Percentiles rank a stretch among this genome's conserved stretches.
These are phyloP conservation scores for Lepraria neglecta DNA, from an alignment of 495 filamentous ascomycete species.

Conservation along the genomic window DNA sequence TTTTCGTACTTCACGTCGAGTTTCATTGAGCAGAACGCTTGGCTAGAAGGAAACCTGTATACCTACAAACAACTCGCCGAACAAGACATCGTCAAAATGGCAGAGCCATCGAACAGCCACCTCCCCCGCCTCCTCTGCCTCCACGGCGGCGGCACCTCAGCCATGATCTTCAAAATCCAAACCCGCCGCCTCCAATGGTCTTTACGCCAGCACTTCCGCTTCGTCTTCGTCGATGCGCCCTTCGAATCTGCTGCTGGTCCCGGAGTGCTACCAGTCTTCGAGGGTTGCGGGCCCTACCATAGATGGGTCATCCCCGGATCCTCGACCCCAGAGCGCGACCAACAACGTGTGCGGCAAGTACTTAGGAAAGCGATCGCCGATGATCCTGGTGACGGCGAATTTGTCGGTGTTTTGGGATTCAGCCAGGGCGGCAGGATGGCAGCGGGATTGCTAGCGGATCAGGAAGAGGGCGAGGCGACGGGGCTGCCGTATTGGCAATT, in stretches of 20 bases:
- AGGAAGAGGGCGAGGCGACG: constrained; percentile 11
- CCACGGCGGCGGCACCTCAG: constrained; percentile 27
- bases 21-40: no score
- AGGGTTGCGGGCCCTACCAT: constrained; percentile 31
- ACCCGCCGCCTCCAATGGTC: constrained; percentile 22
- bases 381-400: constrained; percentile 22
- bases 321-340: constrained; percentile 13
- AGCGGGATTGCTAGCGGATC: constrained; percentile 29
- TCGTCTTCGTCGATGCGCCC: constrained; percentile 34
- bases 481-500: constrained; percentile 24
- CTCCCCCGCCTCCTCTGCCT: constrained; percentile 28
- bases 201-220: constrained; percentile 27
- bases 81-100: neutral
- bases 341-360: constrained; percentile 6
- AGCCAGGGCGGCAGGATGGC: constrained; percentile 30
- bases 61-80: no score
- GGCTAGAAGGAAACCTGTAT: no score
- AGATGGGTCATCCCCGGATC: constrained; percentile 26
- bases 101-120: neutral
- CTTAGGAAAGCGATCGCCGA: constrained; percentile 11
- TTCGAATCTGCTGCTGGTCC: constrained; percentile 31
- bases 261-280: constrained; percentile 35
- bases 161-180: constrained; percentile 25
- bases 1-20: no score
- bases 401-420: constrained; percentile 34